Base-by-base conservation (phyloP, 108 stramenopile genomes). In the Stephanodiscus minutulus region DNA sequence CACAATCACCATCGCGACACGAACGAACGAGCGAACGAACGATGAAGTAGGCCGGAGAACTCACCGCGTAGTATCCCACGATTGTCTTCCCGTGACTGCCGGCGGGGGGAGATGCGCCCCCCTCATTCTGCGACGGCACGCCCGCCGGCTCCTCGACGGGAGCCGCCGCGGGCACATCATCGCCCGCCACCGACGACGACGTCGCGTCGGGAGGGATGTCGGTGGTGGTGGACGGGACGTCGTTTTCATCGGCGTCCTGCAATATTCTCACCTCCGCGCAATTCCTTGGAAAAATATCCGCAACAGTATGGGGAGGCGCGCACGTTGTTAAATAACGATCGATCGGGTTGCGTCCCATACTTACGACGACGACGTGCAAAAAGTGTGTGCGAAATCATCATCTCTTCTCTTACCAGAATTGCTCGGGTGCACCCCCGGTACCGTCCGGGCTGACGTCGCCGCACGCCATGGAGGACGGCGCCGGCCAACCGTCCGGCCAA, bases 1-100 rank as follows among this genome's bases (percentile, higher is more conserved):
- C 49, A 37, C 53, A 52, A 35, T 29, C 13, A 4, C 0, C 41
- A 21, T 12, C 57, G 29, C 8, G 8, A 7, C 7, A 28, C 9
- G 1, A 43, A 37, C 31, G 24, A 20, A 17, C 29, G 27, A n/a
- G n/a, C n/a, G n/a, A n/a, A n/a, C n/a, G n/a, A 43, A 25, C 0
- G 27, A 28, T 56, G 55, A 25, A 17, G 7, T 20, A 0, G 50
- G 20, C 55, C 17, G n/a, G n/a, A n/a, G n/a, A 5, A 31, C 55
- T 56, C 29, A 56, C 55, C 22, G 78, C 73, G 65, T 72, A 81
- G 31, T 81, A 81, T 2, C 81, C 81, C 7, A 82, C 52, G 31
- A 82, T 82, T 18, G 81, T 82, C 36, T 82, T 82, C 17, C 54
- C 72, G 22, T 73, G 79, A 28, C 7, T 61, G 7, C 33, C 48